These are phyloP conservation scores for Suillus americanus DNA, from an alignment of 768 basidiomycete genomes.

Conservation along the genomic window DNA sequence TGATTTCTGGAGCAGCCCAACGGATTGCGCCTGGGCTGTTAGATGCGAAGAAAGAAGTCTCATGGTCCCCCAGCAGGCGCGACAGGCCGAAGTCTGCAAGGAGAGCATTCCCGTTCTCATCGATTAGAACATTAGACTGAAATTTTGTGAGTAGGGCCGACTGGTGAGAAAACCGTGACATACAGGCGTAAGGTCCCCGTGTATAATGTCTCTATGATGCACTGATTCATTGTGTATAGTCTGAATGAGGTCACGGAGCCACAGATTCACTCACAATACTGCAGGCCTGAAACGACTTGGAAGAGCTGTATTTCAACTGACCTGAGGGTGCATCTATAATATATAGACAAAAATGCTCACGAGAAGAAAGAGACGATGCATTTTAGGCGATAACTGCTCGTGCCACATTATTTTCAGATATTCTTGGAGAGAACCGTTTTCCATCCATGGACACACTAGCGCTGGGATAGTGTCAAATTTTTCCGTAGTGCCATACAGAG, in stretches of 20 bases:
- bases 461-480: conserved; percentile 21
- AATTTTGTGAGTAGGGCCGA: background rate
- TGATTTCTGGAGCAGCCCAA: conserved; percentile 1
- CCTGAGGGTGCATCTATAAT: background rate
- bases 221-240: background rate
- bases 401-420: conserved; percentile 9
- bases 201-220: background rate
- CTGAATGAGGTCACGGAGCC: background rate
- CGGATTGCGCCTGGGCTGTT: background rate
- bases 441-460: conserved; percentile 26
- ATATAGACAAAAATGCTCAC: conserved; percentile 11
- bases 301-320: background rate
- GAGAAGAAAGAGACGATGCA: conserved; percentile 10
- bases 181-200: background rate
- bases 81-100: conserved; percentile 3
- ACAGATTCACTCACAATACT: conserved; percentile 4
- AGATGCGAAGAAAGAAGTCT: background rate
- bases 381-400: background rate
- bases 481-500: conserved; percentile 14
- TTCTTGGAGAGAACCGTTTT: conserved; percentile 21
- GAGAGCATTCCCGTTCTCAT: background rate
- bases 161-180: background rate
- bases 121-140: conserved; percentile 1
- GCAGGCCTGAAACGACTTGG: background rate
- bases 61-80: background rate